A percentile compares a stretch with the other conserved stretches of the same genome.
Evolutionary conservation across 805 yeast species (phyloP).

Genomic region (Metschnikowia colocasiae): DNA sequence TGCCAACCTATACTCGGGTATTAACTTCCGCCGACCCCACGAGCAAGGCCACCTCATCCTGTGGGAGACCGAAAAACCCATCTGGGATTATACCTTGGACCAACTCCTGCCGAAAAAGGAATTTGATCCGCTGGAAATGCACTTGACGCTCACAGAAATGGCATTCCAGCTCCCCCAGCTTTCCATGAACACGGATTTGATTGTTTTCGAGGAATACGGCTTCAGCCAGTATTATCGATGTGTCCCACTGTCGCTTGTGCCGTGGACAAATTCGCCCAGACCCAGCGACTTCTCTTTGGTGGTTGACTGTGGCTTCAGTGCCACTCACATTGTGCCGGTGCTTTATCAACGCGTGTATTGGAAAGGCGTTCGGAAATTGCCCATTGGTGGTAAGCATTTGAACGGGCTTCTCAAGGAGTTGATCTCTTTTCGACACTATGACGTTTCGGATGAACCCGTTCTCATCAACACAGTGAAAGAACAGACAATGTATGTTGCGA

Average conservation of each 20-base stretch:
- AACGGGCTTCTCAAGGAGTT: slow-evolving; percentile 82
- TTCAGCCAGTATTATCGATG: slow-evolving; percentile 68
- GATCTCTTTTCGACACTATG: slow-evolving; percentile 86
- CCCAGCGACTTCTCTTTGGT: slow-evolving; percentile 65
- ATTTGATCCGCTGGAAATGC: slow-evolving; percentile 45
- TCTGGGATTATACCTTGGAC: slow-evolving; percentile 80
- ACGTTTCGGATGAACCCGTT: slow-evolving; percentile 86
- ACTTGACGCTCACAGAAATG: slow-evolving; percentile 71
- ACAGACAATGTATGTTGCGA: slow-evolving; percentile 63
- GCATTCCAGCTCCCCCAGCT: slow-evolving; percentile 80
- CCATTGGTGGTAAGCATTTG: slow-evolving; percentile 81
- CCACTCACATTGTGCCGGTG: slow-evolving; percentile 85
- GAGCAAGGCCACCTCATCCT: slow-evolving; percentile 86
- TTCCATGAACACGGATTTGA: slow-evolving; percentile 83
- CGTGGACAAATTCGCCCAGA: slow-evolving; percentile 42
- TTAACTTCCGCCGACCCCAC: slow-evolving; percentile 73
- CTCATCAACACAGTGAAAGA: slow-evolving; percentile 85
- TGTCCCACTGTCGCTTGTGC: slow-evolving; percentile 56
- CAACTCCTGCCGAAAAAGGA: slow-evolving; percentile 36
- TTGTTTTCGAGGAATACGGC: slow-evolving; percentile 90
- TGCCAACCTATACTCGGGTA: slow-evolving; percentile 70
- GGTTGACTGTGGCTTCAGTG: slow-evolving; percentile 82
- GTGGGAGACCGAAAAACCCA: slow-evolving; percentile 85
- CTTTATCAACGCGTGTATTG: slow-evolving; percentile 73
- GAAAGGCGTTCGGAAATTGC: slow-evolving; percentile 72